Evolutionary conservation across 2,329 filamentous ascomycete genomes (phyloP), one percentile per base, ranked within the genome.

Genomic region (Dendryphion nanum): DNA sequence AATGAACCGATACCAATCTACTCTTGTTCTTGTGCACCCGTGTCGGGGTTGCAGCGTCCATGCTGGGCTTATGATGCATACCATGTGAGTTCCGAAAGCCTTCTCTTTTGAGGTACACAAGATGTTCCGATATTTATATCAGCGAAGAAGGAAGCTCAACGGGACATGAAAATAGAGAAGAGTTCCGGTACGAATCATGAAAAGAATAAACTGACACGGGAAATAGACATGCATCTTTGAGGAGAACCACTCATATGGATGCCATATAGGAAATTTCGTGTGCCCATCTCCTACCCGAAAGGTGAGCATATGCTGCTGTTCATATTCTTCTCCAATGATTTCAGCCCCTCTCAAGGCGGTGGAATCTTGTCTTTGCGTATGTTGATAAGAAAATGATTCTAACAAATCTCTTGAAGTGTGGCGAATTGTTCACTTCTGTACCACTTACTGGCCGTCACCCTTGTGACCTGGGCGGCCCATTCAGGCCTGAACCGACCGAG

Each of bases 41-140:
- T 57, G 29, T 37, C 41, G 30, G 58, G 52, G 18, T 50, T 48
- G 6, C 14, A 23, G 32, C 56, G 54, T 41, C 56, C 57, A 15
- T 61, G 57, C 30, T 61, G 54, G 52, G 57, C 50, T 5, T 57
- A 53, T 2, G 57, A 60, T 50, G 37, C 50, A 15, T 33, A 59
- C 31, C 48, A 56, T 49, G 57, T 58, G 41, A 42, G 55, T 45
- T 26, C 10, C 23, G 4, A 18, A n/a, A n/a, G n/a, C n/a, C n/a
- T n/a, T n/a, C n/a, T n/a, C n/a, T n/a, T n/a, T n/a, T n/a, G n/a
- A n/a, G n/a, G n/a, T n/a, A n/a, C n/a, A n/a, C n/a, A n/a, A n/a
- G n/a, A n/a, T n/a, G n/a, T n/a, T n/a, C n/a, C n/a, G n/a, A n/a
- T n/a, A n/a, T n/a, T n/a, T n/a, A n/a, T n/a, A n/a, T n/a, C n/a